Conservation (phyloP, 225 moss, liverwort and hornwort species). For the Rhytidiadelphus loreus region DNA sequence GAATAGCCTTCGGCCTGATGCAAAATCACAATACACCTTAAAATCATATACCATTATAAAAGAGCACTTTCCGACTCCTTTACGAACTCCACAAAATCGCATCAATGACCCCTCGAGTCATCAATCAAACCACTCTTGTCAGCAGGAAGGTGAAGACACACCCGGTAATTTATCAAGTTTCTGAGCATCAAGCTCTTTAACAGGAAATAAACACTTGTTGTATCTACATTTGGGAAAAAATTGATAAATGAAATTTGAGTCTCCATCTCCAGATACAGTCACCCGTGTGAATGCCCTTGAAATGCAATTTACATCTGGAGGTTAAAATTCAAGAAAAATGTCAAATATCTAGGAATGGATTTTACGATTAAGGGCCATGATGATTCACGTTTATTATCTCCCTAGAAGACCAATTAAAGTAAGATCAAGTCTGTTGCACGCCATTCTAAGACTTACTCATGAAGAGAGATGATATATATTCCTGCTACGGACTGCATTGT, state of each 20-base stretch:
- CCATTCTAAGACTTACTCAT: background rate
- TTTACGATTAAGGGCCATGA: background rate
- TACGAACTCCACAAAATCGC: background rate
- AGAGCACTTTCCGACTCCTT: background rate
- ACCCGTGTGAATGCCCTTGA: background rate
- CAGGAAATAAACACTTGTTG: background rate
- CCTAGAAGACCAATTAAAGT: background rate
- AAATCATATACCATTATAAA: background rate
- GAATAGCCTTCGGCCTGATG: constrained; percentile 58
- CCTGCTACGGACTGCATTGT: background rate
- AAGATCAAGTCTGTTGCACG: background rate
- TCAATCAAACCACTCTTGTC: background rate
- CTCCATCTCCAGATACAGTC: background rate
- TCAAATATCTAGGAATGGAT: background rate
- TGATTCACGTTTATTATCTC: background rate
- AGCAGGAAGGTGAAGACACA: background rate
- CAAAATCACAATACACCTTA: background rate
- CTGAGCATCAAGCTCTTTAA: background rate
- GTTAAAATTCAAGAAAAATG: background rate
- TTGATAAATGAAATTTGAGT: background rate
- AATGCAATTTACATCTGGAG: background rate
- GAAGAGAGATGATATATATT: background rate
- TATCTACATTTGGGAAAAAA: background rate
- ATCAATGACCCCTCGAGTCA: background rate
- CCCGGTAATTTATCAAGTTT: background rate